Conservation (phyloP, 192 early-diverging fungal genomes). For the Coemansia sp. region DNA sequence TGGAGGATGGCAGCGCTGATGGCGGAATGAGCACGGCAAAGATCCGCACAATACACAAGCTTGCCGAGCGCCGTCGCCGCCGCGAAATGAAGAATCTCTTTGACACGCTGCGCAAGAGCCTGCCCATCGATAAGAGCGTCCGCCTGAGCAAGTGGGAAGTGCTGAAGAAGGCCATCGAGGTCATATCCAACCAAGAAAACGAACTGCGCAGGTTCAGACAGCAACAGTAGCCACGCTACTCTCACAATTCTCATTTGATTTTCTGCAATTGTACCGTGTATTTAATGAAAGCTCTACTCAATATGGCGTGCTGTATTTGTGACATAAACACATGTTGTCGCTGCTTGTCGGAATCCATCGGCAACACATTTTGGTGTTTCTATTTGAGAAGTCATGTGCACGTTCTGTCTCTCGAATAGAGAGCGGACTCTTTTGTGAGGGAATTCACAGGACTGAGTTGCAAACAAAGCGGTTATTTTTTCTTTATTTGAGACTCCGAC, state of each 20-base stretch:
- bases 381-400: background rate
- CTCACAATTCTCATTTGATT: background rate
- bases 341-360: background rate
- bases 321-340: background rate
- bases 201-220: constrained; percentile 46
- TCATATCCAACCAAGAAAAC: constrained; percentile 42
- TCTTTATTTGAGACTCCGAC: background rate
- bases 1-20: constrained; percentile 10
- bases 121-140: constrained; percentile 75
- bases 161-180: constrained; percentile 74
- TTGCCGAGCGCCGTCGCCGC: constrained; percentile 82
- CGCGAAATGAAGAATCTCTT: constrained; percentile 91
- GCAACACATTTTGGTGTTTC: background rate
- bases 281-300: background rate
- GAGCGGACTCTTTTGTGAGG: background rate
- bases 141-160: constrained; percentile 91
- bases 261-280: background rate
- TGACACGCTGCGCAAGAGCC: constrained; percentile 74
- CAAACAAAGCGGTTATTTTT: background rate
- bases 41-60: constrained; percentile 80
- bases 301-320: background rate
- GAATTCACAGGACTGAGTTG: background rate
- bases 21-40: constrained; percentile 61
- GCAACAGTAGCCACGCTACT: background rate
- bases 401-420: background rate